Conservation (phyloP, 2,329 filamentous ascomycete species). For the Trichocomaceae sp. region DNA sequence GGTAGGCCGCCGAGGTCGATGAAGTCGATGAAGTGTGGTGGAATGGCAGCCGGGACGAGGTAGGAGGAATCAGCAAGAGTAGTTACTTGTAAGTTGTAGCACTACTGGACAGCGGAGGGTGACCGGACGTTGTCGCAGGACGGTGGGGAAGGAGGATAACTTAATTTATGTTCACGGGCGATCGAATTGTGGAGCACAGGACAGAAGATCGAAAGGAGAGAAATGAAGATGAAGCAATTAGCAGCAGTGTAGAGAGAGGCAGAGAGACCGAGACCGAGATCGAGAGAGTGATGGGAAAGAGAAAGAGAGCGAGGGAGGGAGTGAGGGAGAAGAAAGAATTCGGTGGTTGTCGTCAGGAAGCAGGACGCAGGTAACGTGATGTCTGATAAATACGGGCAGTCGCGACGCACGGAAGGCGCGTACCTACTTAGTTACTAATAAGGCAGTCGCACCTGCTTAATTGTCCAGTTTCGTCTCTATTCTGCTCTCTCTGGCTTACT, state of each 20-base stretch:
- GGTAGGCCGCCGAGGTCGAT: too few relatives aligned
- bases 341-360: background rate
- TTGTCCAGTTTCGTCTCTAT: too few relatives aligned
- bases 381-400: background rate
- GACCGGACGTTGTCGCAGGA: constrained; percentile 2
- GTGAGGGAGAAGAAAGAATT: background rate
- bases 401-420: background rate
- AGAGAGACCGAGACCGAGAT: too few relatives aligned
- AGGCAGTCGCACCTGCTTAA: too few relatives aligned
- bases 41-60: background rate
- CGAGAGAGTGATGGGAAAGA: too few relatives aligned
- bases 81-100: too few relatives aligned
- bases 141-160: constrained; percentile 9
- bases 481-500: too few relatives aligned
- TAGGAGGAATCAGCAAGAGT: background rate
- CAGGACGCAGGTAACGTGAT: too few relatives aligned
- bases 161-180: background rate
- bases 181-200: constrained; percentile 7
- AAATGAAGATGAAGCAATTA: background rate
- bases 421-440: background rate
- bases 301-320: too few relatives aligned
- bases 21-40: background rate
- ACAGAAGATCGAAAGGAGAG: background rate
- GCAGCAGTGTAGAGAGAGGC: background rate
- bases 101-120: background rate